A percentile compares a stretch with the other conserved stretches of the same genome.
These are phyloP conservation scores for Salinomyces thailandicus DNA, from an alignment of 2,329 filamentous ascomycete genomes.

Conservation along the genomic window DNA sequence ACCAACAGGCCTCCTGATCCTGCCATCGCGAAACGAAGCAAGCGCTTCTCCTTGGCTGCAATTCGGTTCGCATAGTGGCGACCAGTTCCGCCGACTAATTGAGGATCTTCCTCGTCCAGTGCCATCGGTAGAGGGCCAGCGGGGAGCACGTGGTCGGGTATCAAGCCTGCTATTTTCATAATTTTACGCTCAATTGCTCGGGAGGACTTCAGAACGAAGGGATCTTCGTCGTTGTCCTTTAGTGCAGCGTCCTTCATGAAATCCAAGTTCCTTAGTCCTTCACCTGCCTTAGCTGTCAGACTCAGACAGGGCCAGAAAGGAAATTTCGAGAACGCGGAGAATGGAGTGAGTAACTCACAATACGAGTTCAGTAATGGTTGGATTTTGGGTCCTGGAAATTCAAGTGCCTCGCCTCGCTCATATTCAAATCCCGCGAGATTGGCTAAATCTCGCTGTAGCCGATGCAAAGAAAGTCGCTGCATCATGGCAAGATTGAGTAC, in stretches of 20 bases:
- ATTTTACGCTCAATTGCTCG: constrained; percentile 2
- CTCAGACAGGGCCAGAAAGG: not conserved
- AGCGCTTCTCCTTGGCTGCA: not conserved
- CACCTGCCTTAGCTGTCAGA: constrained; percentile 1
- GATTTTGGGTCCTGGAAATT: too few relatives aligned
- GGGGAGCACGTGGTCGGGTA: constrained; percentile 5
- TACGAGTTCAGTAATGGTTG: constrained; percentile 1
- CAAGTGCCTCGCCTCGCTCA: too few relatives aligned
- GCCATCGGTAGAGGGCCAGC: not conserved
- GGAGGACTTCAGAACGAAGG: constrained; percentile 4
- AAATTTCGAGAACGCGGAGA: not conserved
- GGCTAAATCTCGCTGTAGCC: not conserved
- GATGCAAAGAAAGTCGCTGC: not conserved
- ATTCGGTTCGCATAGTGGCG: constrained; percentile 3
- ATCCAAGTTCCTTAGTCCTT: constrained; percentile 5
- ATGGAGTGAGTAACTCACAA: not conserved
- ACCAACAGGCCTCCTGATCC: constrained; percentile 5
- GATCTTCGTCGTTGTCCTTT: constrained; percentile 1
- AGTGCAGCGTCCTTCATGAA: constrained; percentile 5
- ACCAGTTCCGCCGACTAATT: not conserved
- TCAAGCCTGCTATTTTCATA: constrained; percentile 2
- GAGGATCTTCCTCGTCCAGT: not conserved
- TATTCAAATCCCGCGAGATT: too few relatives aligned
- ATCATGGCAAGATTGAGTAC: not conserved
- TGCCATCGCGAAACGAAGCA: constrained; percentile 6